These are phyloP conservation scores for Aspergillus eucalypticola DNA, from an alignment of 2,329 filamentous ascomycete genomes.

Conservation along the genomic window DNA sequence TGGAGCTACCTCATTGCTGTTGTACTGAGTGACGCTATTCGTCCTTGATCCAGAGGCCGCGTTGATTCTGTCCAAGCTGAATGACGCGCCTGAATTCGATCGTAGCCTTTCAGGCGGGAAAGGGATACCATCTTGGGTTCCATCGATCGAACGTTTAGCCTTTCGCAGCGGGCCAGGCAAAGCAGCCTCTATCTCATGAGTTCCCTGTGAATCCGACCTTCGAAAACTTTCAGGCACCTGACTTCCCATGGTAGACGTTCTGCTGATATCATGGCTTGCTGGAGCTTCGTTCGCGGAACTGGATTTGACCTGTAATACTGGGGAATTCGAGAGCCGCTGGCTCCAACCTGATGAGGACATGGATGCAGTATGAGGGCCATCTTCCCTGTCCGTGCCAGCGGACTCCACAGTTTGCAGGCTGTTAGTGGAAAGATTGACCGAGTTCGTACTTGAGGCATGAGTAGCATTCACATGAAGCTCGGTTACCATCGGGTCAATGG, in stretches of 20 bases:
- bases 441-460: slow-evolving; percentile 33
- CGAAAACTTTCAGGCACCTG: slow-evolving; percentile 26
- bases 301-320: slow-evolving; percentile 34
- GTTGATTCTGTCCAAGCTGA: slow-evolving; percentile 29
- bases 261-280: slow-evolving; percentile 22
- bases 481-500: slow-evolving; percentile 49
- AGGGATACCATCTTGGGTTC: slow-evolving; percentile 20
- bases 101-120: slow-evolving; percentile 37
- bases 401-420: slow-evolving; percentile 33
- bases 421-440: slow-evolving; percentile 33
- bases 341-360: slow-evolving; percentile 34
- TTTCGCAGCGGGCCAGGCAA: slow-evolving; percentile 26
- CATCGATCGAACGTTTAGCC: slow-evolving; percentile 29
- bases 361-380: slow-evolving; percentile 30
- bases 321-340: slow-evolving; percentile 35
- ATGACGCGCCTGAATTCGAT: slow-evolving; percentile 34
- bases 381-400: slow-evolving; percentile 31
- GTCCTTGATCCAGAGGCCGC: slow-evolving; percentile 27
- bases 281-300: slow-evolving; percentile 31
- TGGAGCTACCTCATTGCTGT: slow-evolving; percentile 27
- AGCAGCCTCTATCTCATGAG: slow-evolving; percentile 31
- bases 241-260: slow-evolving; percentile 19
- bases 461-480: slow-evolving; percentile 47
- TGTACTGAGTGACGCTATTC: slow-evolving; percentile 33
- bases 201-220: slow-evolving; percentile 31